phyloP scores from a whole-genome alignment of 148 eudicot genomes.

The Selenicereus undatus region DNA sequence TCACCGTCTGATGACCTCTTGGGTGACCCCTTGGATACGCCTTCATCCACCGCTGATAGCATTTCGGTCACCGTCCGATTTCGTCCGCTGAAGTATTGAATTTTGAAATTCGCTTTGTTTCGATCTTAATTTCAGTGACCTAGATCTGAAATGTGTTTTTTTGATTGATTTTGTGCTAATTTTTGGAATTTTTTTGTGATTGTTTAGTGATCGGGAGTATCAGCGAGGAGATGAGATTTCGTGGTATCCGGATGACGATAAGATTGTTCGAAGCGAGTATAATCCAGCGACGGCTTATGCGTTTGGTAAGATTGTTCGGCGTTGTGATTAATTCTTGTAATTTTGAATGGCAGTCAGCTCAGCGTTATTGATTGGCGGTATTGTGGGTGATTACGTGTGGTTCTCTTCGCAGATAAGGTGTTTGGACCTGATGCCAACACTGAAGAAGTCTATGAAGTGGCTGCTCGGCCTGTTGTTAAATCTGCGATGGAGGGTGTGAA shows the following conservation, averaged over 20 bases:
- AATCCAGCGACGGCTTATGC: slow-evolving; percentile 84
- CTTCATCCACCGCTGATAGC: slow-evolving; percentile 67
- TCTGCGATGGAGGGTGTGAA: slow-evolving; percentile 96
- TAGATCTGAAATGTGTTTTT: not conserved
- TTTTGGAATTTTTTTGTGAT: not conserved
- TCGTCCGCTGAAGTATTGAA: slow-evolving; percentile 73
- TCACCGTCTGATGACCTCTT: slow-evolving; percentile 38
- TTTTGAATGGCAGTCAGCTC: not conserved
- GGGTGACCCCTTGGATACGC: slow-evolving; percentile 44
- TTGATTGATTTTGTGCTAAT: not conserved
- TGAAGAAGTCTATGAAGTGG: slow-evolving; percentile 88
- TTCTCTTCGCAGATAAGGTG: slow-evolving; percentile 58
- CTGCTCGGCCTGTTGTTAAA: slow-evolving; percentile 91
- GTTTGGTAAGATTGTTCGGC: slow-evolving; percentile 46
- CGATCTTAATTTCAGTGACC: slow-evolving; percentile 17
- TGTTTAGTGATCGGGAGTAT: slow-evolving; percentile 73
- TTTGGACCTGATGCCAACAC: slow-evolving; percentile 75
- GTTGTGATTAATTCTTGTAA: not conserved
- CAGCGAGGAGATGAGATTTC: slow-evolving; percentile 84
- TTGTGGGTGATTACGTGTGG: not conserved
- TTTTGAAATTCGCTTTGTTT: not conserved
- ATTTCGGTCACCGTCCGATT: slow-evolving; percentile 92
- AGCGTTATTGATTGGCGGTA: not conserved
- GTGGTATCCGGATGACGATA: slow-evolving; percentile 94
- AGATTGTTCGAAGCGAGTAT: slow-evolving; percentile 78